These are phyloP conservation scores for Fragilaria crotonensis DNA, from an alignment of 108 stramenopile genomes.

Conservation along the genomic window DNA sequence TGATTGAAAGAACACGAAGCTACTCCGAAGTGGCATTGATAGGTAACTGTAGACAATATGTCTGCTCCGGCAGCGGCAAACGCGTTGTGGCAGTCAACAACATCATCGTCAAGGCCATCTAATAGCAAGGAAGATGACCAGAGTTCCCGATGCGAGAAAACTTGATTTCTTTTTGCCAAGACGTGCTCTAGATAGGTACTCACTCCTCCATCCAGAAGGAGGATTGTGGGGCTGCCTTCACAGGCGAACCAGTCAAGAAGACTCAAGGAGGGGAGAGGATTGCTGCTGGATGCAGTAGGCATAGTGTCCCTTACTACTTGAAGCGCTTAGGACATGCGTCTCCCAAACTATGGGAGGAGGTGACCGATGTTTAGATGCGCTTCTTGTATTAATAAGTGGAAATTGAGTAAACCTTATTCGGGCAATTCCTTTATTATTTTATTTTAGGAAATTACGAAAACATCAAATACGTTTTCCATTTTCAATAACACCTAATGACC, in stretches of 20 bases:
- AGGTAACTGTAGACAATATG: slow-evolving; percentile 52
- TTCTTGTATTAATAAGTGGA: too few species aligned
- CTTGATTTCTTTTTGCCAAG: slow-evolving; percentile 1
- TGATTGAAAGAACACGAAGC: not conserved
- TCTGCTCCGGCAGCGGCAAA: slow-evolving; percentile 40
- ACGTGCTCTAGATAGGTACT: slow-evolving; percentile 30
- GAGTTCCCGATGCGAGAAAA: slow-evolving; percentile 31
- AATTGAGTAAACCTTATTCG: too few species aligned
- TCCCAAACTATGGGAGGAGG: too few species aligned
- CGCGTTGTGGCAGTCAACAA: slow-evolving; percentile 39
- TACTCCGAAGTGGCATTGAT: slow-evolving; percentile 50
- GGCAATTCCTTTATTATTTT: too few species aligned
- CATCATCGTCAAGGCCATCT: slow-evolving; percentile 16
- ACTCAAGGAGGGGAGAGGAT: not conserved
- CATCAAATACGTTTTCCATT: too few species aligned
- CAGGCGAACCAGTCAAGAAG: not conserved
- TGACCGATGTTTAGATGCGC: too few species aligned
- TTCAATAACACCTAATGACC: too few species aligned
- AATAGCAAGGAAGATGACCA: slow-evolving; percentile 53
- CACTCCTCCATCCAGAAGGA: slow-evolving; percentile 59
- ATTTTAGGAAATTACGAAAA: too few species aligned
- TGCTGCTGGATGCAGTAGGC: too few species aligned
- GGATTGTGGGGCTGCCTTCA: slow-evolving; percentile 2
- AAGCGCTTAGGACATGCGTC: too few species aligned
- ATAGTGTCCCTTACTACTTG: too few species aligned